Evolutionary conservation across 2,329 filamentous ascomycete species (phyloP).

Genomic region (Arthrobotrys megalospora): DNA sequence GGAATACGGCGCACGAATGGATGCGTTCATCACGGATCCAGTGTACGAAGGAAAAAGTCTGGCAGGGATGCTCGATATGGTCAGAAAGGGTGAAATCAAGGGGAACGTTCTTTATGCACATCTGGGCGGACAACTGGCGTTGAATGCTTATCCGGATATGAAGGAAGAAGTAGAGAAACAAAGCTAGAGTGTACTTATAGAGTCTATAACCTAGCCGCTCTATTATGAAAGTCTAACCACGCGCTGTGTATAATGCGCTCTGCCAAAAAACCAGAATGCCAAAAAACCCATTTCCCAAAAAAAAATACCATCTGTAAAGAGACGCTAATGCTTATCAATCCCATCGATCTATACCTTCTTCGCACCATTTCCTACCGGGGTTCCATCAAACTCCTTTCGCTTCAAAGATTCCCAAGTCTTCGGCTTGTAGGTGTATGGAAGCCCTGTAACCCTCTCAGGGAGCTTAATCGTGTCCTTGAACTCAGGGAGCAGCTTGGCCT

Average conservation of each 20-base stretch:
- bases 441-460: constrained; percentile 11
- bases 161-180: constrained; percentile 49
- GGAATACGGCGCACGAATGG: constrained; percentile 77
- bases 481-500: constrained; percentile 66
- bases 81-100: constrained; percentile 75
- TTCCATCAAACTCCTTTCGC: constrained; percentile 41
- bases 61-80: constrained; percentile 79
- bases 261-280: not conserved
- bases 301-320: not conserved
- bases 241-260: constrained; percentile 18
- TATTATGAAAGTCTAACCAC: not conserved
- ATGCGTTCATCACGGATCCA: constrained; percentile 81
- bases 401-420: constrained; percentile 31
- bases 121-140: constrained; percentile 78
- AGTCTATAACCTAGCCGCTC: not conserved
- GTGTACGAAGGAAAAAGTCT: constrained; percentile 84
- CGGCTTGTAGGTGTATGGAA: constrained; percentile 35
- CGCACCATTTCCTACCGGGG: constrained; percentile 7
- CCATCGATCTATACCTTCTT: constrained; percentile 44
- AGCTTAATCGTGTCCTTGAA: constrained; percentile 45
- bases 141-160: constrained; percentile 71
- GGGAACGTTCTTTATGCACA: constrained; percentile 80
- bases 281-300: no score
- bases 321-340: constrained; percentile 14
- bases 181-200: not conserved